phyloP scores from a whole-genome alignment of 2,329 filamentous ascomycete species.

The Curvularia lunata region DNA sequence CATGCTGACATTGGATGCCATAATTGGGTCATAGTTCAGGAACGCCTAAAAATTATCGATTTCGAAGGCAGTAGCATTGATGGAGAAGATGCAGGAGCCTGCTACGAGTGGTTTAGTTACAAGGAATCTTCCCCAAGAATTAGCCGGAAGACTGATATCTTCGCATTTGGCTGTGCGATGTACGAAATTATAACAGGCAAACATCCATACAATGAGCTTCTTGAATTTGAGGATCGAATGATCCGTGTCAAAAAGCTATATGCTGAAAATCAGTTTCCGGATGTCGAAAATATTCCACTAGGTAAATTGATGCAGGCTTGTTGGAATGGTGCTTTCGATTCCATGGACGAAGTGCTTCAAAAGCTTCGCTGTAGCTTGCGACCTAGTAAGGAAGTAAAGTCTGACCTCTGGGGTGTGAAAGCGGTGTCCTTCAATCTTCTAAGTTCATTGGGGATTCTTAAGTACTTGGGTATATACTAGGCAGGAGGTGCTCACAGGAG shows the following conservation, averaged over 20 bases:
- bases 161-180: constrained; percentile 21
- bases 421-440: no score
- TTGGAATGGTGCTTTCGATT: not conserved
- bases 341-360: not conserved
- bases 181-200: constrained; percentile 14
- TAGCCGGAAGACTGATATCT: constrained; percentile 22
- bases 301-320: not conserved
- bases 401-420: no score
- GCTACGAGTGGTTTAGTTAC: constrained; percentile 26
- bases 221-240: not conserved
- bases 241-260: constrained; percentile 3
- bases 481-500: no score
- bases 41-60: constrained; percentile 7
- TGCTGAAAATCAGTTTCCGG: not conserved
- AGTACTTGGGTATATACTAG: no score
- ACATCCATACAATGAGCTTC: constrained; percentile 14
- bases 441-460: no score
- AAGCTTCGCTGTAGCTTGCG: not conserved
- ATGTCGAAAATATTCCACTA: not conserved
- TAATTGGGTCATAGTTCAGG: constrained; percentile 16
- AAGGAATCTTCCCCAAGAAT: constrained; percentile 2
- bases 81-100: constrained; percentile 19
- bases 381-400: no score
- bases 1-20: constrained; percentile 12
- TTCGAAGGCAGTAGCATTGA: constrained; percentile 21